Evolutionary conservation across 495 filamentous ascomycete genomes (phyloP), one percentile per base, ranked within the genome.

Genomic region (Jackrogersella minutella): DNA sequence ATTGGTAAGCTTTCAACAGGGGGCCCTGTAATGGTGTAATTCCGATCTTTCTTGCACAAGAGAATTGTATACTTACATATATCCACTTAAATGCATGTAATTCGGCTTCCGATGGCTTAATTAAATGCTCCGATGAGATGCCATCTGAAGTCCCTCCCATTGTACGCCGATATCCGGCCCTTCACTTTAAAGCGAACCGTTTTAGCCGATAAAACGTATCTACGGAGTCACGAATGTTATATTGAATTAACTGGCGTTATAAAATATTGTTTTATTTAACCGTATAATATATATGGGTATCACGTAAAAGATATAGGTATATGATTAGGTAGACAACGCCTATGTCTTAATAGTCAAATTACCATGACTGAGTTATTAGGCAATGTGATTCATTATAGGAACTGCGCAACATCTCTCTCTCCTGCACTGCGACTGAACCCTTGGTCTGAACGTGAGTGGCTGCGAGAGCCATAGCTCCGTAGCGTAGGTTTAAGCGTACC

Each of bases 1-100:
- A 68, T 68, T 68, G 59, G 65, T 68, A 68, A 68, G 65, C 65
- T 50, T n/a, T 36, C 41, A 21, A 60, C 41, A 39, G 41, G 47
- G 26, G 41, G n/a, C n/a, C 55, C 43, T 47, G 30, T 30, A 49
- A 47, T 26, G 28, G 41, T 19, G 14, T 1, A 31, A 57, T 46
- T 46, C 40, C 53, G 36, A 14, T 30, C 26, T 31, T 1, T n/a
- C 22, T 17, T 9, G n/a, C 5, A 30, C 3, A 30, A 7, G n/a
- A n/a, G n/a, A n/a, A n/a, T n/a, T n/a, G n/a, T n/a, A n/a, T n/a
- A n/a, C n/a, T n/a, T 36, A 9, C 2, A 10, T 36, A 36, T 10
- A 2, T 36, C 33, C 9, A 36, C 33, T n/a, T 36, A 36, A 10
- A 10, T 36, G 11, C 8, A n/a, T 36, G 2, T n/a, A n/a, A n/a